phyloP scores from a whole-genome alignment of 2,329 filamentous ascomycete genomes.

The Talaromyces atroroseus region DNA sequence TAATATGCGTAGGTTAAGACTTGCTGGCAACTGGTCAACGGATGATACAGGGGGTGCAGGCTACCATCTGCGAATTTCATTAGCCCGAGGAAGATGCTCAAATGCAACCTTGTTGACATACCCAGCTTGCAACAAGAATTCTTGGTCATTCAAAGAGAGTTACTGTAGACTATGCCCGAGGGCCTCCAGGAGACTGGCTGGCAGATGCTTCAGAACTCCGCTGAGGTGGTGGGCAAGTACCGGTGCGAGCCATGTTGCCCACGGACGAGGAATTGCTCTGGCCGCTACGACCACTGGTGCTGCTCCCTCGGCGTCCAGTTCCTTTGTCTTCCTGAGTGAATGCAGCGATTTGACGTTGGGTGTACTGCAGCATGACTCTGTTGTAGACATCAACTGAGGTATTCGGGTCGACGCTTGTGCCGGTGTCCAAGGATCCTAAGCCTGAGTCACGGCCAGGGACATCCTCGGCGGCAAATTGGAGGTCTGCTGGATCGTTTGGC shows the following conservation, averaged over 20 bases:
- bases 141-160: not conserved
- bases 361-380: slow-evolving; percentile 35
- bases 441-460: not conserved
- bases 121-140: not conserved
- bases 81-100: not conserved
- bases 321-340: slow-evolving; percentile 20
- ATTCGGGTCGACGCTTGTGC: not conserved
- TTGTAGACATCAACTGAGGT: slow-evolving; percentile 34
- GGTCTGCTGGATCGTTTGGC: slow-evolving; percentile 2
- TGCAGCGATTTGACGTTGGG: slow-evolving; percentile 31
- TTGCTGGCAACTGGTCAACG: not conserved
- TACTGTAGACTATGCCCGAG: not conserved
- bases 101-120: not conserved
- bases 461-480: slow-evolving; percentile 5
- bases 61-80: not conserved
- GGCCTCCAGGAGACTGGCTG: not conserved
- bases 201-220: not conserved
- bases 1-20: not conserved
- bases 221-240: slow-evolving; percentile 18
- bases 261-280: slow-evolving; percentile 24
- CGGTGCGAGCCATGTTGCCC: slow-evolving; percentile 19
- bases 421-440: not conserved
- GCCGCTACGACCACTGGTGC: slow-evolving; percentile 24
- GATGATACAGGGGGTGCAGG: not conserved
- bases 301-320: slow-evolving; percentile 5